phyloP scores from a whole-genome alignment of 768 basidiomycete genomes.

The Xerocomellus amylosporus region DNA sequence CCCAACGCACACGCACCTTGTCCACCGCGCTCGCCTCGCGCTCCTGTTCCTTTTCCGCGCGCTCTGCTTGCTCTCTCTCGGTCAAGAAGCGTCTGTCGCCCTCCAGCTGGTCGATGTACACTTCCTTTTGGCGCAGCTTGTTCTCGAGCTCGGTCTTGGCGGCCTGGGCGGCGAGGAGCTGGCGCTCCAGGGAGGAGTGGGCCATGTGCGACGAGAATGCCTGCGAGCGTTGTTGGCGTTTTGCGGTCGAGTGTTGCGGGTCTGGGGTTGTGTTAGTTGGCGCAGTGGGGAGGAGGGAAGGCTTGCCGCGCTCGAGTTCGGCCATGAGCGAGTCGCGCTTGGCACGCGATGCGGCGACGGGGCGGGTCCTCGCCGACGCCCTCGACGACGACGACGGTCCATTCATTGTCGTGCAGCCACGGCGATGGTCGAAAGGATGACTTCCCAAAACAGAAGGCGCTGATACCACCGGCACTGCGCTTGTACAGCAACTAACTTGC shows the following conservation, averaged over 20 bases:
- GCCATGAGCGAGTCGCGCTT: slow-evolving; percentile 69
- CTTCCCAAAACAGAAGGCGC: slow-evolving; percentile 9
- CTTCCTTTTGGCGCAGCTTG: slow-evolving; percentile 64
- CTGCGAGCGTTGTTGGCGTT: slow-evolving; percentile 63
- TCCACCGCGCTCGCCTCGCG: slow-evolving; percentile 49
- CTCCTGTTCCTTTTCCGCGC: slow-evolving; percentile 63
- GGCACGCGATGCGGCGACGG: slow-evolving; percentile 12
- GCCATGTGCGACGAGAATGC: slow-evolving; percentile 60
- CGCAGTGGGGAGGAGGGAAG: not conserved
- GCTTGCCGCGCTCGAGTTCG: slow-evolving; percentile 61
- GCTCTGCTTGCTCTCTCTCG: slow-evolving; percentile 65
- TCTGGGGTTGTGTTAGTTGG: slow-evolving; percentile 38
- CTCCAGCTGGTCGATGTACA: slow-evolving; percentile 62
- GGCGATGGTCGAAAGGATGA: not conserved
- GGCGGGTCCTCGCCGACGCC: slow-evolving; percentile 7
- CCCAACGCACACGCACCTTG: slow-evolving; percentile 46
- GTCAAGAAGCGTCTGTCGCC: slow-evolving; percentile 66
- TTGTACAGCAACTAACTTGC: slow-evolving; percentile 8
- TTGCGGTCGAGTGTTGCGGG: slow-evolving; percentile 62
- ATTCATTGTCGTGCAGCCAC: slow-evolving; percentile 10
- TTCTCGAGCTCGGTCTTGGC: slow-evolving; percentile 63
- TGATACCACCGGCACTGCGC: not conserved
- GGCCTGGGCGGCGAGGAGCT: slow-evolving; percentile 58
- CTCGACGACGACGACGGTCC: slow-evolving; percentile 14
- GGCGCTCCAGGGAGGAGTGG: slow-evolving; percentile 65